Conservation (phyloP, 2,329 filamentous ascomycete genomes). For the Hypoxylon sp. region DNA sequence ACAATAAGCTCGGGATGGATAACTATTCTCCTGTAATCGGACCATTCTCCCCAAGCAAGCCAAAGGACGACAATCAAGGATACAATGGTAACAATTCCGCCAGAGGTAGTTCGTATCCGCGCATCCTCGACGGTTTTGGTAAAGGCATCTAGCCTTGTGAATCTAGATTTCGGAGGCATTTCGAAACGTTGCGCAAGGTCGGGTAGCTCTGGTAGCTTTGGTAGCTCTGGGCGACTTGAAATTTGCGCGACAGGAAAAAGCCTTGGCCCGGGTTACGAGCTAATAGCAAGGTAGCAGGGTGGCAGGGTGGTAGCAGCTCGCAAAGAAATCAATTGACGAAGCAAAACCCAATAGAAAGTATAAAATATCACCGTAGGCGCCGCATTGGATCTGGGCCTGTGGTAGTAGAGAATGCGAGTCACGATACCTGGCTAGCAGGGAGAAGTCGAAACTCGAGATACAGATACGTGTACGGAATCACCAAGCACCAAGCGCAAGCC, state of each 20-base stretch:
- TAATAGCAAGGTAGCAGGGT: neutral
- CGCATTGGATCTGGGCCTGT: conserved; percentile 41
- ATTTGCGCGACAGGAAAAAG: conserved; percentile 29
- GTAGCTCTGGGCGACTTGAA: conserved; percentile 13
- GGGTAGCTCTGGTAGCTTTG: too few species aligned
- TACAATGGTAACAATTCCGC: conserved; percentile 92
- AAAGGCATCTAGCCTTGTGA: conserved; percentile 97
- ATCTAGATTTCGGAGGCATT: conserved; percentile 93
- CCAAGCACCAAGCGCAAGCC: neutral
- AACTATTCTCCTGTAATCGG: conserved; percentile 85
- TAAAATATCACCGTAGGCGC: conserved; percentile 42
- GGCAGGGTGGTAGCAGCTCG: neutral
- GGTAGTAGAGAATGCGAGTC: conserved; percentile 25
- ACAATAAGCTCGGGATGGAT: conserved; percentile 95
- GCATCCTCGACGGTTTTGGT: conserved; percentile 99
- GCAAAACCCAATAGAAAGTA: conserved; percentile 19
- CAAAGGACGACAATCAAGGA: conserved; percentile 90
- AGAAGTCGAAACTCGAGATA: conserved; percentile 20
- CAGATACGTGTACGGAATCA: conserved; percentile 27
- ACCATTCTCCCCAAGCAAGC: conserved; percentile 95
- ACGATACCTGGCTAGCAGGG: conserved; percentile 16
- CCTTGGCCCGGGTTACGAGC: conserved; percentile 7
- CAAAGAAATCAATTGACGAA: conserved; percentile 22
- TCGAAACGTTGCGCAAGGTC: conserved; percentile 24
- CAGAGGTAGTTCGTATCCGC: conserved; percentile 92